A percentile compares a stretch with the other conserved stretches of the same genome.
Evolutionary conservation across 345 rosid genomes (phyloP).

Genomic region (Cardamine chenopodiifolia): DNA sequence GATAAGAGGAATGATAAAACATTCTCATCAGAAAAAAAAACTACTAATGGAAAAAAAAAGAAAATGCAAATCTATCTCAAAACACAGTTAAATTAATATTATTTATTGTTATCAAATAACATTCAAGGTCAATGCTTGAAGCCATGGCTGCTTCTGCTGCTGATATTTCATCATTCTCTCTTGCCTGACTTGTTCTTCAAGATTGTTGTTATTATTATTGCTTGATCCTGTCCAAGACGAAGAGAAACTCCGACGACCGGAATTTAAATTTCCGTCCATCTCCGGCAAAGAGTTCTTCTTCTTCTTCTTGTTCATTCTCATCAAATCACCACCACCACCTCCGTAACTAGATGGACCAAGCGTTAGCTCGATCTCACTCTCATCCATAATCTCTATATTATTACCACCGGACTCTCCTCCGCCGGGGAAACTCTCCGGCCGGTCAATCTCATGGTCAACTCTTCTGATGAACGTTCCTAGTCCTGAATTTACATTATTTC

Average conservation of each 20-base stretch:
- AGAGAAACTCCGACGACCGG: conserved; percentile 66
- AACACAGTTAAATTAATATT: conserved; percentile 33
- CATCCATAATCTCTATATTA: conserved; percentile 56
- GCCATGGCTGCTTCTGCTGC: conserved; percentile 65
- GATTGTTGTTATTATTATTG: conserved; percentile 44
- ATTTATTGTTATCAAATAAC: conserved; percentile 47
- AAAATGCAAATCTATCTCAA: conserved; percentile 33
- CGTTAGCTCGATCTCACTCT: conserved; percentile 85
- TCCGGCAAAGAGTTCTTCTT: conserved; percentile 36
- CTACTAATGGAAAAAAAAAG: neutral
- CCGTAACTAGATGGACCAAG: conserved; percentile 64
- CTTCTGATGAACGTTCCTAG: conserved; percentile 28
- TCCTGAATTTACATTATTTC: conserved; percentile 20
- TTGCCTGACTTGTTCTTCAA: conserved; percentile 60
- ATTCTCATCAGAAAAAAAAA: conserved; percentile 23
- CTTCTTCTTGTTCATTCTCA: conserved; percentile 49
- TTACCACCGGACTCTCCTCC: conserved; percentile 29
- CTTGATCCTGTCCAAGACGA: conserved; percentile 80
- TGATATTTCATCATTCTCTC: conserved; percentile 58
- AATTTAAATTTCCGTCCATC: conserved; percentile 49
- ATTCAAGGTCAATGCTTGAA: conserved; percentile 80
- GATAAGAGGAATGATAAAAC: conserved; percentile 43
- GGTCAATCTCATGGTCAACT: conserved; percentile 31
- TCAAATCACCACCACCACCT: conserved; percentile 19
- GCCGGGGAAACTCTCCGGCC: conserved; percentile 15